These are phyloP conservation scores for Podila minutissima DNA, from an alignment of 192 early-diverging fungal species.

Conservation along the genomic window DNA sequence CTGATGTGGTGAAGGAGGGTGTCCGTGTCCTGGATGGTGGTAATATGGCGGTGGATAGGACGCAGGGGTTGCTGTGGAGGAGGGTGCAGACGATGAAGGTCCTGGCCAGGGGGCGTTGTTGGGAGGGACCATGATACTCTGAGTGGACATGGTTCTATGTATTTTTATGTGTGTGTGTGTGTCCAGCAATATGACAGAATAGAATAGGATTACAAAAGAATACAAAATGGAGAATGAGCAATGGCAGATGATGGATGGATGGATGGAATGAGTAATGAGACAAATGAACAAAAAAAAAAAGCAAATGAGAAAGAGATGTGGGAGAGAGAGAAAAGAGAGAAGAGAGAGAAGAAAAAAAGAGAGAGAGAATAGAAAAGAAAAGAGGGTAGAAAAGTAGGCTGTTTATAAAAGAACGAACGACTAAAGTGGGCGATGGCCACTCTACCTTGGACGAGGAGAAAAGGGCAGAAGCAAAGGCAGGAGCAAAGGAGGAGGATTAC, in stretches of 20 bases:
- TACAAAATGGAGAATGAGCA: neutral
- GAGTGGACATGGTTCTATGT: slow-evolving; percentile 25
- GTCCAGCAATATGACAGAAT: neutral
- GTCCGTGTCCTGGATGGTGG: slow-evolving; percentile 7
- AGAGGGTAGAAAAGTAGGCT: neutral
- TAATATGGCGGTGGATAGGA: neutral
- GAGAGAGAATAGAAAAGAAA: neutral
- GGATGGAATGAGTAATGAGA: slow-evolving; percentile 4
- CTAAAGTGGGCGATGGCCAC: too few relatives aligned
- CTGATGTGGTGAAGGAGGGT: slow-evolving; percentile 27
- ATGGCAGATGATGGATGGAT: neutral
- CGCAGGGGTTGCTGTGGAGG: neutral
- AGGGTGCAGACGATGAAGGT: neutral
- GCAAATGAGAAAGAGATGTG: neutral
- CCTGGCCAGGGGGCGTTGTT: slow-evolving; percentile 47
- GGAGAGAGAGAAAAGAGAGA: neutral
- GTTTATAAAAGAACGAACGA: neutral
- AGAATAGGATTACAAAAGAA: neutral
- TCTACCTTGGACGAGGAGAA: neutral
- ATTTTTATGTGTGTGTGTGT: neutral
- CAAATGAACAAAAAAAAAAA: neutral
- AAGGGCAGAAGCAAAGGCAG: neutral
- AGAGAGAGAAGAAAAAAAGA: neutral
- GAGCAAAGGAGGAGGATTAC: neutral
- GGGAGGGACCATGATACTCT: slow-evolving; percentile 37